Conservation (phyloP, 23 red algal genomes). For the Gracilaria caudata region DNA sequence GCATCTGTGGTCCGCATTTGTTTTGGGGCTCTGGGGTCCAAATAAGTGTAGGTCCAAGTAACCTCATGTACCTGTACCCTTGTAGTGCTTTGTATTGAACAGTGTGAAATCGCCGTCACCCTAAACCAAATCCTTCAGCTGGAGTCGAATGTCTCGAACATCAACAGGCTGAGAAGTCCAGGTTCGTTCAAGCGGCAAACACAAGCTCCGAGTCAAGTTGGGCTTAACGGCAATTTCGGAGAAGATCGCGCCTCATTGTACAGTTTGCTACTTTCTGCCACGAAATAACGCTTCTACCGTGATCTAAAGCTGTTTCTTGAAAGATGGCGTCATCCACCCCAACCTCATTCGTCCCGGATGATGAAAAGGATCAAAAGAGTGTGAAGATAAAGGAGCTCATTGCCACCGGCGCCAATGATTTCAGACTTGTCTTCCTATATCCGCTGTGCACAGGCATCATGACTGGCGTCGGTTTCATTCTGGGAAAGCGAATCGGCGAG, state of each 20-base stretch:
- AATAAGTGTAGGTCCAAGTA: no score
- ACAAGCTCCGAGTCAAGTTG: background rate
- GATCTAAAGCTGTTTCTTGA: background rate
- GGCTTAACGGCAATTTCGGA: background rate
- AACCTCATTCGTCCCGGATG: background rate
- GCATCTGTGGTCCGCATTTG: no score
- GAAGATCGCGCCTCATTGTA: background rate
- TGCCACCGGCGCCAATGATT: slow-evolving; percentile 26
- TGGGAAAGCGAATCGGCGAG: slow-evolving; percentile 75
- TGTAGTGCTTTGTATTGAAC: no score
- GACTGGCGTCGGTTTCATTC: slow-evolving; percentile 75
- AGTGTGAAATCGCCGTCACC: no score
- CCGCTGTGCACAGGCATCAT: slow-evolving; percentile 76
- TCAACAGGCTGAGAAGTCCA: background rate
- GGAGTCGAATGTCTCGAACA: no score
- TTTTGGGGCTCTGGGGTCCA: no score
- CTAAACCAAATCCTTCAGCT: no score
- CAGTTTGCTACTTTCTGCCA: background rate
- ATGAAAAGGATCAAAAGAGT: background rate
- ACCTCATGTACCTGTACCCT: no score
- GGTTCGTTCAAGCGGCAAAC: background rate
- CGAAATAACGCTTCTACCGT: background rate
- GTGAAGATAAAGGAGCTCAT: slow-evolving; percentile 20
- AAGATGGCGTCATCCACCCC: slow-evolving; percentile 3
- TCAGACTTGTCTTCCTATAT: slow-evolving; percentile 70